Percentiles rank a stretch among this genome's conserved stretches.
Conservation (phyloP, 495 filamentous ascomycete genomes). For the Lepraria neglecta region DNA sequence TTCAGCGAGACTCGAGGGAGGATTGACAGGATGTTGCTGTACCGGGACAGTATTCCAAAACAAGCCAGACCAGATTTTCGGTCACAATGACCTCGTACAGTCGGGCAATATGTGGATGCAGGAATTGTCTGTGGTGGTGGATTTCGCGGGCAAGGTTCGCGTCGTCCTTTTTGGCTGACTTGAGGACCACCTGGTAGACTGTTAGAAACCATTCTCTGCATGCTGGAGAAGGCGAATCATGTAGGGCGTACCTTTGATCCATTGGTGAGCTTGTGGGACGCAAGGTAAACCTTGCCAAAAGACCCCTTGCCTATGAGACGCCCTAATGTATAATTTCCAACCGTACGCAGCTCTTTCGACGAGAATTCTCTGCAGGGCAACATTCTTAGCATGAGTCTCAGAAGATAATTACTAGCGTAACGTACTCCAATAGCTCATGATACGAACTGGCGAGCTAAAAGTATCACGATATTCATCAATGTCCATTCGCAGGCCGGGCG, state of each 20-base stretch:
- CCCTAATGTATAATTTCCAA: slow-evolving; percentile 91
- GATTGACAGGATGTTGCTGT: slow-evolving; percentile 29
- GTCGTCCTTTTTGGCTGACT: slow-evolving; percentile 93
- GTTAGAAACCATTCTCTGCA: slow-evolving; percentile 13
- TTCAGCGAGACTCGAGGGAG: slow-evolving; percentile 23
- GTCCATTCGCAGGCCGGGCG: slow-evolving; percentile 16
- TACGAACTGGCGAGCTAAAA: slow-evolving; percentile 90
- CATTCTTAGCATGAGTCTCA: slow-evolving; percentile 17
- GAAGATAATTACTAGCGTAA: slow-evolving; percentile 17
- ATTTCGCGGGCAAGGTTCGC: slow-evolving; percentile 94
- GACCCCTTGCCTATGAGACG: slow-evolving; percentile 92
- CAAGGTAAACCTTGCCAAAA: slow-evolving; percentile 97
- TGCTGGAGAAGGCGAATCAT: neutral
- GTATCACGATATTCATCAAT: slow-evolving; percentile 13
- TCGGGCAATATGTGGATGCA: slow-evolving; percentile 94
- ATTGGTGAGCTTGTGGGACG: slow-evolving; percentile 95
- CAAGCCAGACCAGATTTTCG: slow-evolving; percentile 89
- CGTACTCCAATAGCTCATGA: slow-evolving; percentile 90
- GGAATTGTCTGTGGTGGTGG: slow-evolving; percentile 95
- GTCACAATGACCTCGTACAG: slow-evolving; percentile 98
- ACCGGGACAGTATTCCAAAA: slow-evolving; percentile 95
- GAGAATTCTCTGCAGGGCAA: slow-evolving; percentile 72
- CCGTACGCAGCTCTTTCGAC: slow-evolving; percentile 78
- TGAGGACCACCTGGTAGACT: slow-evolving; percentile 75
- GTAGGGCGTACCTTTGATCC: slow-evolving; percentile 71